Base-by-base conservation (phyloP, 2,329 filamentous ascomycete species). In the Cadophora gregata region DNA sequence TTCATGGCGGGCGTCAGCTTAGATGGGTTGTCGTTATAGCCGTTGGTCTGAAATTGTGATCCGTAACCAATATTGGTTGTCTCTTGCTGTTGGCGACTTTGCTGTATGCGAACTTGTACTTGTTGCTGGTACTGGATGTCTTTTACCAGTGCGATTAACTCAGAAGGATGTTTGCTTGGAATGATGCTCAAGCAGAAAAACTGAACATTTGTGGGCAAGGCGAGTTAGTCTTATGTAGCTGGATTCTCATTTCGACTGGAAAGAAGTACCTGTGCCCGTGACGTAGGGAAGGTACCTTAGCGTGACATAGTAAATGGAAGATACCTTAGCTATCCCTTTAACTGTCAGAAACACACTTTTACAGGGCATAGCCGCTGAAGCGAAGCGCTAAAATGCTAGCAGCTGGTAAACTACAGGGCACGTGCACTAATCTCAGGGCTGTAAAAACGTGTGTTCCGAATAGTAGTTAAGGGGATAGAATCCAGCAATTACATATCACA, bases 21-120 rank as follows among this genome's bases (percentile, higher is more conserved):
- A 59, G 62, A 33, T 65, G 62, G 62, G 62, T 65, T 65, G 29
- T 27, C 48, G 56, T 59, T 53, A 42, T 64, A 63, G 64, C 12
- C 63, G 29, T 63, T 66, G 51, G 51, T 63, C 60, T 48, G 64
- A 63, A 66, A 66, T 59, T 59, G 60, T 47, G 55, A 67, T 63
- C 47, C 56, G 60, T 64, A 29, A 61, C 31, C 60, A 67, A 42
- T 63, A 47, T 67, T 29, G 51, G 62, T 55, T 62, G 59, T 67
- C 58, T 62, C 58, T 62, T 67, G 59, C 62, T 65, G 62, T 67
- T 65, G 45, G 62, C 59, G 58, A 62, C 50, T 67, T 65, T 67
- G 62, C 45, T 67, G 66, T 64, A 29, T 62, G 62, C 58, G 62
- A 65, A 64, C 25, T 65, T 65, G 62, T 51, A 63, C 24, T 42